Base-by-base conservation (phyloP, 2,329 filamentous ascomycete species). In the Venturia nashicola region DNA sequence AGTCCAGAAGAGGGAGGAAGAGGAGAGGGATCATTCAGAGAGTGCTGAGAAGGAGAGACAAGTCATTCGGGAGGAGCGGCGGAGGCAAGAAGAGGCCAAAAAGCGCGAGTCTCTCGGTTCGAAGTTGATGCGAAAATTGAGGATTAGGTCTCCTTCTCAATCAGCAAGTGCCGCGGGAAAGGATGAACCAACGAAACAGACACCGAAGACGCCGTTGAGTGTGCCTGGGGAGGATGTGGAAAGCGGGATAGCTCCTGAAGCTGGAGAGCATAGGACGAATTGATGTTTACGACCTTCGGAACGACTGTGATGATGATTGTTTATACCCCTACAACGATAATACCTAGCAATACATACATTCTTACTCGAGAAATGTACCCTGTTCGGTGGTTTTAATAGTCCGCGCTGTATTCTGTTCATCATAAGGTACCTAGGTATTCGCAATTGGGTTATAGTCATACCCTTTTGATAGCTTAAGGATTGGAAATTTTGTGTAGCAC, bases 1-100 rank as follows among this genome's bases (percentile, higher is more conserved):
- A 70, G 79, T 80, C 65, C 70, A 72, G 64, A 71, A 71, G 68
- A 73, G 77, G 32, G 27, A 57, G 32, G 51, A 57, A 36, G 14
- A 61, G 59, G 59, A 61, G 36, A 61, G n/a, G 39, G 59, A 46
- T 12, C 20, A 61, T 9, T 32, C 23, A 3, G 43, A 46, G 59
- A 46, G 39, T 27, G 59, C 39, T 39, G 59, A 61, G 39, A 61
- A 43, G 23, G 59, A 61, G 20, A 61, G n/a, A 43, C 20, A 46
- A 32, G 36, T 27, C 32, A 20, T 57, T n/a, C 9, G 36, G 51
- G 27, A 32, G 6, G 51, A 57, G 6, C 2, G 2, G 32, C 51
- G 32, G 51, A 57, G 36, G 51, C 51, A 57, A 27, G 32, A 57
- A 57, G 14, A n/a, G 1, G 9, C n/a, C 27, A 57, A 57, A 27